These are phyloP conservation scores for Heliocybe sulcata DNA, from an alignment of 1,284 basidiomycete genomes.

Conservation along the genomic window DNA sequence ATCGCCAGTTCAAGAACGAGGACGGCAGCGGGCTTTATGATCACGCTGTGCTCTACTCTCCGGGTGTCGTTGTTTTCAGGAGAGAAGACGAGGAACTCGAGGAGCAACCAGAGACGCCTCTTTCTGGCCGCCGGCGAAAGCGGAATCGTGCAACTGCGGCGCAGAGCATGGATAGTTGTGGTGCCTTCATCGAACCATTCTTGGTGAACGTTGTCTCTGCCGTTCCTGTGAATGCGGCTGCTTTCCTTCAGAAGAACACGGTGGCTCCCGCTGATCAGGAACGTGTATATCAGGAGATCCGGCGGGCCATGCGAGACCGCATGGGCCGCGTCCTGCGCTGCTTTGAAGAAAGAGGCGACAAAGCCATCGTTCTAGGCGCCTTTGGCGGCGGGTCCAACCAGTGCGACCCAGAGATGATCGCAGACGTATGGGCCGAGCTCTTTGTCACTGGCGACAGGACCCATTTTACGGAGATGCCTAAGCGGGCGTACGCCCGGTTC, in stretches of 20 bases:
- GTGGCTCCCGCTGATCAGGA: slow-evolving; percentile 26
- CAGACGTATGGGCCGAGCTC: slow-evolving; percentile 51
- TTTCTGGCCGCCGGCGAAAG: background rate
- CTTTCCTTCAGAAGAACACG: slow-evolving; percentile 31
- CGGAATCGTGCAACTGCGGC: background rate
- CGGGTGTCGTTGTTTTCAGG: slow-evolving; percentile 39
- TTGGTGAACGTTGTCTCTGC: slow-evolving; percentile 36
- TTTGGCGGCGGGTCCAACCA: slow-evolving; percentile 39
- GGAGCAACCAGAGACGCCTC: background rate
- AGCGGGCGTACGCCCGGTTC: slow-evolving; percentile 23
- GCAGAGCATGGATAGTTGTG: slow-evolving; percentile 3
- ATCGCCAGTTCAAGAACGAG: slow-evolving; percentile 23
- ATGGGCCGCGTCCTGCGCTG: slow-evolving; percentile 35
- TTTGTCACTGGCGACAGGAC: slow-evolving; percentile 28
- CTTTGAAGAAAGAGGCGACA: slow-evolving; percentile 37
- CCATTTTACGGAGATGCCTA: background rate
- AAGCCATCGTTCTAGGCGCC: slow-evolving; percentile 35
- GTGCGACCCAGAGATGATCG: slow-evolving; percentile 41
- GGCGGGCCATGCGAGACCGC: slow-evolving; percentile 28
- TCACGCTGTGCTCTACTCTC: slow-evolving; percentile 43
- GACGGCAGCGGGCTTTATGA: slow-evolving; percentile 34
- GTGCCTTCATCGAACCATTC: slow-evolving; percentile 32
- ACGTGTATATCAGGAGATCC: slow-evolving; percentile 32
- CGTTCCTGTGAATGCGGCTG: slow-evolving; percentile 35
- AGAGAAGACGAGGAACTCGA: slow-evolving; percentile 29